Conservation (phyloP, 805 yeast genomes). For the Lachancea meyersii region DNA sequence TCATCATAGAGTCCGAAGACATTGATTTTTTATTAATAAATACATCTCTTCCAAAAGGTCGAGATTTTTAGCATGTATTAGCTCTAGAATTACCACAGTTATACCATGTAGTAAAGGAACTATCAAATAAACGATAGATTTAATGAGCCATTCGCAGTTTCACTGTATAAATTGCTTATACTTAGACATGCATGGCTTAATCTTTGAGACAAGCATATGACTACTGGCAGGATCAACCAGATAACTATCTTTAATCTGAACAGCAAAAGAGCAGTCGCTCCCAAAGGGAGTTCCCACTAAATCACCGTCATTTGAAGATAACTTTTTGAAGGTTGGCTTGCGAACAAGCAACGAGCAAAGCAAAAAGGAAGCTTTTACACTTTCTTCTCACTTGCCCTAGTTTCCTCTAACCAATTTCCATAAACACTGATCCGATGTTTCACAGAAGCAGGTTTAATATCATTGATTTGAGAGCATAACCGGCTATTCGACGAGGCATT, state of each 20-base stretch:
- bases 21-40: conserved; percentile 42
- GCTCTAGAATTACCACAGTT: conserved; percentile 46
- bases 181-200: conserved; percentile 46
- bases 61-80: conserved; percentile 42
- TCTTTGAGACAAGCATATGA: conserved; percentile 49
- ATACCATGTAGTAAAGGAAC: conserved; percentile 42
- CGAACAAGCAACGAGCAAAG: conserved; percentile 8
- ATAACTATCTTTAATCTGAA: conserved; percentile 27
- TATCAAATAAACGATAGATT: conserved; percentile 46
- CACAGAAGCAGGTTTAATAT: conserved; percentile 26
- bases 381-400: conserved; percentile 16
- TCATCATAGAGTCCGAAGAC: conserved; percentile 42
- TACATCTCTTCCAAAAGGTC: conserved; percentile 37
- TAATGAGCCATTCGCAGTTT: conserved; percentile 47
- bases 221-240: conserved; percentile 49
- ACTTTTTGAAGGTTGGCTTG: conserved; percentile 12
- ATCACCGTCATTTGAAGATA: conserved; percentile 14
- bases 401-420: conserved; percentile 28
- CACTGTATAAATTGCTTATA: conserved; percentile 43
- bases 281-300: conserved; percentile 6
- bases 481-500: conserved; percentile 25
- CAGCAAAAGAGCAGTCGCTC: conserved; percentile 8
- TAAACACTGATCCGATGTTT: conserved; percentile 25
- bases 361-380: conserved; percentile 16
- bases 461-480: conserved; percentile 27